Conservation (phyloP, 352 stramenopile genomes). For the Globisporangium lucens region DNA sequence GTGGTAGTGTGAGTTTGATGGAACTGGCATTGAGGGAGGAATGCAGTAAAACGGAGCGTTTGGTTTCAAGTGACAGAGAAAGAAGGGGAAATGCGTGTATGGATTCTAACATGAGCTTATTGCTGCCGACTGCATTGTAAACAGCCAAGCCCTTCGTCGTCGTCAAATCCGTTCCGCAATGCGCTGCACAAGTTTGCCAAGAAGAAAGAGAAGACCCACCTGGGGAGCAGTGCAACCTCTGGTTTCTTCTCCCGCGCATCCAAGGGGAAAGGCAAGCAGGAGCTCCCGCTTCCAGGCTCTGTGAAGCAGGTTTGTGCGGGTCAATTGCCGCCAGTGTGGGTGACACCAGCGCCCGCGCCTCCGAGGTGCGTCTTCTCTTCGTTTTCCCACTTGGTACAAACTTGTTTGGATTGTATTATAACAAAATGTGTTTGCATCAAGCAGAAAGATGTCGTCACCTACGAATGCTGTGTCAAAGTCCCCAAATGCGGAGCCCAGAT, state of each 20-base stretch:
- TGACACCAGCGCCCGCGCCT: constrained; percentile 52
- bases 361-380: constrained; percentile 25
- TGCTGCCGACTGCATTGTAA: background rate
- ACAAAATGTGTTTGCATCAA: background rate
- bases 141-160: constrained; percentile 32
- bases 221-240: constrained; percentile 45
- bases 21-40: background rate
- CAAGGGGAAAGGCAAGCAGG: constrained; percentile 29
- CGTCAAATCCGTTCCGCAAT: constrained; percentile 72
- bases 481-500: constrained; percentile 2
- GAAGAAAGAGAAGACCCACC: constrained; percentile 65
- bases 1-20: background rate
- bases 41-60: too few relatives aligned
- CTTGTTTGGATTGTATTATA: background rate
- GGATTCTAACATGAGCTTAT: background rate
- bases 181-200: constrained; percentile 80
- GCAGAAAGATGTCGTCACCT: constrained; percentile 38
- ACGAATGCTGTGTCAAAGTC: constrained; percentile 16
- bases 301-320: constrained; percentile 72
- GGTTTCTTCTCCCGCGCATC: constrained; percentile 63
- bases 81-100: background rate
- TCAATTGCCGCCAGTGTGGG: constrained; percentile 77
- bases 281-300: constrained; percentile 58
- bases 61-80: background rate
- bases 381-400: background rate